Conservation (phyloP, 768 basidiomycete species). For the Lanmaoa rubissima region DNA sequence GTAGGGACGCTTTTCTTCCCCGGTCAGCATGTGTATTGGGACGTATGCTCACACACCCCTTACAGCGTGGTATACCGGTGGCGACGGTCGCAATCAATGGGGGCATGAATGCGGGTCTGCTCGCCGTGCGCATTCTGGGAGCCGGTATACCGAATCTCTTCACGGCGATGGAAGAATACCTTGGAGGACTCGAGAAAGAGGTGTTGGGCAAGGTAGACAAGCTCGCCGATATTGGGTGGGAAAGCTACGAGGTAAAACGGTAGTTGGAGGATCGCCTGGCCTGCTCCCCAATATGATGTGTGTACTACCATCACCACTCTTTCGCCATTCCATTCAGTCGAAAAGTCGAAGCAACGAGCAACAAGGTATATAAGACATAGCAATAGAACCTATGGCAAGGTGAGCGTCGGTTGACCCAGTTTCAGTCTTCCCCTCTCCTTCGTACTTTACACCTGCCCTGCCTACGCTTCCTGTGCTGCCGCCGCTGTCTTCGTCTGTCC, state of each 20-base stretch:
- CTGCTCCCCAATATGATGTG: too few species aligned
- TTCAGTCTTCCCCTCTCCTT: too few species aligned
- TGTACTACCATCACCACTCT: too few species aligned
- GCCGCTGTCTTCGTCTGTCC: too few species aligned
- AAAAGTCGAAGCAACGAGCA: not conserved
- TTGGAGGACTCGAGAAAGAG: conserved; percentile 66
- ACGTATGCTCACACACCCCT: not conserved
- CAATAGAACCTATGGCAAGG: not conserved
- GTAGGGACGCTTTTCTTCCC: conserved; percentile 45
- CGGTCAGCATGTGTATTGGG: not conserved
- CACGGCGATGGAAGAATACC: conserved; percentile 69
- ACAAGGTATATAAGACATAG: not conserved
- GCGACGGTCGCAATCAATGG: conserved; percentile 98
- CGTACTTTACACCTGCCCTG: too few species aligned
- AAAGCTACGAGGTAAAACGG: conserved; percentile 59
- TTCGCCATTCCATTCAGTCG: too few species aligned
- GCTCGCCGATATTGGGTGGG: conserved; percentile 82
- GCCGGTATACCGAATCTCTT: conserved; percentile 67
- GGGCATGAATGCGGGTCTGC: conserved; percentile 86
- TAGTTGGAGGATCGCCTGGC: conserved; percentile 2
- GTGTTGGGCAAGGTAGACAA: conserved; percentile 78
- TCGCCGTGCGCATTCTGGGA: conserved; percentile 88
- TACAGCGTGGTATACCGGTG: conserved; percentile 90
- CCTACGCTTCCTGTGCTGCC: too few species aligned
- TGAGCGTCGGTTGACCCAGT: too few species aligned